Evolutionary conservation across 768 basidiomycete species (phyloP).

Genomic region (Lactarius vividus): DNA sequence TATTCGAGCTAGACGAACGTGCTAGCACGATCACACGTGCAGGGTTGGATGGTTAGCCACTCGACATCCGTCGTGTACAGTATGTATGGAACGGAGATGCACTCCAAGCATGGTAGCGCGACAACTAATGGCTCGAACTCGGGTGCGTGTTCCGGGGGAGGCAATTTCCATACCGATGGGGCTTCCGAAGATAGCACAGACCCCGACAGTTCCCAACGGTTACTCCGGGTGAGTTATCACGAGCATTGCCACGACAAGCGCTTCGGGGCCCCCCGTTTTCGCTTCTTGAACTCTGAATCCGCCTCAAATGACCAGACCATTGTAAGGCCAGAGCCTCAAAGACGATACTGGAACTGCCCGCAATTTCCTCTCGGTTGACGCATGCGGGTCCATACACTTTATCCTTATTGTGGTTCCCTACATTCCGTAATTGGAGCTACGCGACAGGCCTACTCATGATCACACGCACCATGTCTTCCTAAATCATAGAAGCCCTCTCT

Average conservation of each 20-base stretch:
- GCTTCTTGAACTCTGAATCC: too few relatives aligned
- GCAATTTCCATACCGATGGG: not conserved
- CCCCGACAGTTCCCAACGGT: not conserved
- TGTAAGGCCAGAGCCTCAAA: not conserved
- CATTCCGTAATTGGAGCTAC: not conserved
- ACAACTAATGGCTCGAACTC: not conserved
- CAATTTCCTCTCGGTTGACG: not conserved
- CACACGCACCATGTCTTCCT: not conserved
- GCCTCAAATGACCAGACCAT: not conserved
- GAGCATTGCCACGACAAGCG: not conserved
- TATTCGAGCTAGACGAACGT: not conserved
- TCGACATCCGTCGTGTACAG: not conserved
- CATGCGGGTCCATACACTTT: not conserved
- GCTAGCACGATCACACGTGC: not conserved
- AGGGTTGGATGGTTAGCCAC: not conserved
- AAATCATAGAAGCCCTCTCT: not conserved
- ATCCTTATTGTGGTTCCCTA: not conserved
- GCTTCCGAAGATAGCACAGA: not conserved
- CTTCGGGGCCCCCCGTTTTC: not conserved
- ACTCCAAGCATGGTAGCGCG: not conserved
- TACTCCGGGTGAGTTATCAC: not conserved
- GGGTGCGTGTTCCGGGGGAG: not conserved
- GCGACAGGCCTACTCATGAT: not conserved
- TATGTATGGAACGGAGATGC: not conserved
- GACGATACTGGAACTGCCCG: not conserved